A percentile compares a stretch with the other conserved stretches of the same genome.
phyloP scores from a whole-genome alignment of 177 flowering plant genomes.

The Vitis hybrid region DNA sequence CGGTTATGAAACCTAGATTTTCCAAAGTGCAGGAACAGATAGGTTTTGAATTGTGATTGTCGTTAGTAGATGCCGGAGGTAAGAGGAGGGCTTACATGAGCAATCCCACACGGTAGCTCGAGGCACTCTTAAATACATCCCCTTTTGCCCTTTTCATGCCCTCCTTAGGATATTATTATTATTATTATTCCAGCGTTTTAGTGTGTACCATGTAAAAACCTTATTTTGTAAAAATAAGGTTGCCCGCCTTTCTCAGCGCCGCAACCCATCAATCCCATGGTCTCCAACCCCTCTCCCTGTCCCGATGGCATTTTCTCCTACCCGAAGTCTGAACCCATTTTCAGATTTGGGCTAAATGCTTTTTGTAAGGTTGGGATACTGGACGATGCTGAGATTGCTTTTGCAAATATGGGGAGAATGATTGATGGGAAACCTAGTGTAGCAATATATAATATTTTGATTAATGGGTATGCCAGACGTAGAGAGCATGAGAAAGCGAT shows the following conservation, averaged over 20 bases:
- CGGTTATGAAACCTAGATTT: no score
- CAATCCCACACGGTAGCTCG: no score
- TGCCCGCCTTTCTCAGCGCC: slow-evolving; percentile 11
- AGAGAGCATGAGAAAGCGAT: slow-evolving; percentile 42
- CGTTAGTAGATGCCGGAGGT: no score
- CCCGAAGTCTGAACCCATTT: slow-evolving; percentile 59
- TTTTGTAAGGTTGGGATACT: slow-evolving; percentile 53
- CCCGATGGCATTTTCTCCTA: slow-evolving; percentile 82
- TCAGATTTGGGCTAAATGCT: slow-evolving; percentile 50
- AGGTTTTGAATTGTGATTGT: no score
- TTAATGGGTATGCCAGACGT: slow-evolving; percentile 44
- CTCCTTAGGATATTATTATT: no score
- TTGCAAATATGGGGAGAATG: slow-evolving; percentile 54
- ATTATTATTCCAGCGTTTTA: no score
- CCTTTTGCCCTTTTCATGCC: no score
- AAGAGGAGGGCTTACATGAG: no score
- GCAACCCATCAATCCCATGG: slow-evolving; percentile 44
- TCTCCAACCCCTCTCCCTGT: slow-evolving; percentile 84
- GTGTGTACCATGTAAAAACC: neutral
- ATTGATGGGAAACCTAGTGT: slow-evolving; percentile 81
- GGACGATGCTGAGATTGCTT: slow-evolving; percentile 58
- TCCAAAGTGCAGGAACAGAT: no score
- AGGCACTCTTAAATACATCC: no score
- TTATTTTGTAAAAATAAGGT: no score
- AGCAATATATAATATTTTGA: slow-evolving; percentile 59